Percentiles rank a stretch among this genome's conserved stretches.
Evolutionary conservation across 129 eudicot genomes (phyloP).

Genomic region (Escallonia rubra): DNA sequence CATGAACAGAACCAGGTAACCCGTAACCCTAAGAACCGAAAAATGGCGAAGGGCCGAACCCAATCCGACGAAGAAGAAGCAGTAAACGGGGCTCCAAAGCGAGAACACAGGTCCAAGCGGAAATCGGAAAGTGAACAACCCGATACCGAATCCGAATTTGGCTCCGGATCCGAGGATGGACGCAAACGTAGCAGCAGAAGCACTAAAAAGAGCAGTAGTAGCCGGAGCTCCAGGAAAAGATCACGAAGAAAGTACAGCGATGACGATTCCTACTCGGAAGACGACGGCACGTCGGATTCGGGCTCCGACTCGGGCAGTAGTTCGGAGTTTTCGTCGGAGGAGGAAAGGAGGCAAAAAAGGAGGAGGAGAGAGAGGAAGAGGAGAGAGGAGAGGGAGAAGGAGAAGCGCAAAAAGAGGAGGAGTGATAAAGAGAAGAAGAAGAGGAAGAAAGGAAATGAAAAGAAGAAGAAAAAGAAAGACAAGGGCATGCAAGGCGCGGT

Average conservation of each 20-base stretch:
- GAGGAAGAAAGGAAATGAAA: conserved; percentile 26
- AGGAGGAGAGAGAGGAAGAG: conserved; percentile 16
- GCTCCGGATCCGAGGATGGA: conserved; percentile 27
- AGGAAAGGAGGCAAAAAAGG: conserved; percentile 22
- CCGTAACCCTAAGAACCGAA: neutral
- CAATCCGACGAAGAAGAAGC: conserved; percentile 29
- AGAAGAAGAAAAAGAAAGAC: conserved; percentile 45
- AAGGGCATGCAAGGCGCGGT: conserved; percentile 66
- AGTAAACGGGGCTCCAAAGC: conserved; percentile 22
- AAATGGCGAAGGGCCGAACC: conserved; percentile 40
- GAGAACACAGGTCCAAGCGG: conserved; percentile 31
- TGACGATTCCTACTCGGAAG: conserved; percentile 38
- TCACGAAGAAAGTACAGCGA: conserved; percentile 27
- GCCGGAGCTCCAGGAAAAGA: conserved; percentile 31
- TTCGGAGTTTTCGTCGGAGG: conserved; percentile 47
- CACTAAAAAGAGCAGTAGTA: conserved; percentile 26
- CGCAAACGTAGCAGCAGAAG: conserved; percentile 33
- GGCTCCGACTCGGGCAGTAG: conserved; percentile 38
- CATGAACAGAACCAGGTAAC: neutral
- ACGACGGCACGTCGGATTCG: too few species aligned
- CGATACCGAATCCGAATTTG: conserved; percentile 34
- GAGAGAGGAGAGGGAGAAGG: conserved; percentile 31
- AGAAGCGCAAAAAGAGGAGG: conserved; percentile 36
- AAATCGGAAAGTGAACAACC: conserved; percentile 20
- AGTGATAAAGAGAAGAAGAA: conserved; percentile 22